Conservation (phyloP, 2,329 filamentous ascomycete genomes). For the Fusarium setosum region DNA sequence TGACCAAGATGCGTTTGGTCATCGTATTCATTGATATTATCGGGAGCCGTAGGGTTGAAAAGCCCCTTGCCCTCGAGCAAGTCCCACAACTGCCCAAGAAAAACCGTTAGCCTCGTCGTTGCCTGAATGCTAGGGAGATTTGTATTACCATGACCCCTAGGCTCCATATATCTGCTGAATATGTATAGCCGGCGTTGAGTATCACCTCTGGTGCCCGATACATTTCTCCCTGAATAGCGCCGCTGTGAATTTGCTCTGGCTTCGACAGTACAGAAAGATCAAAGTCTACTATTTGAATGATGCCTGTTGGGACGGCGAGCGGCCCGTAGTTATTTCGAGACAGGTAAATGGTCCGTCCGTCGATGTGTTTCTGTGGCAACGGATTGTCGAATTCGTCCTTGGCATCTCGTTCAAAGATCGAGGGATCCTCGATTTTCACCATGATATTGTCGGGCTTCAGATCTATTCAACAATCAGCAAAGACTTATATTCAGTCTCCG, state of each 20-base stretch:
- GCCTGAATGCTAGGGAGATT: rapidly evolving
- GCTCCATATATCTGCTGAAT: constrained; percentile 38
- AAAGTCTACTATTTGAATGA: constrained; percentile 36
- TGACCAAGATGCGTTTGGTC: constrained; percentile 12
- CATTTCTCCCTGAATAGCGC: constrained; percentile 25
- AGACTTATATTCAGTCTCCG: no score
- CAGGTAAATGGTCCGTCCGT: constrained; percentile 33
- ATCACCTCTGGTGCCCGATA: constrained; percentile 39
- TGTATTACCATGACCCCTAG: constrained; percentile 34
- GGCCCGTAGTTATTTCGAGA: constrained; percentile 38
- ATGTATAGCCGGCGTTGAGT: constrained; percentile 32
- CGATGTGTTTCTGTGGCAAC: constrained; percentile 29
- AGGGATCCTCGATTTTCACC: constrained; percentile 27
- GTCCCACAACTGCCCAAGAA: constrained; percentile 11
- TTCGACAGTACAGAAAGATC: constrained; percentile 12
- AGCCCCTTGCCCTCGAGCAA: constrained; percentile 16
- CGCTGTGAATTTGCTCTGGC: constrained; percentile 5
- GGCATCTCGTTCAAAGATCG: constrained; percentile 29
- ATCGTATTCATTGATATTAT: constrained; percentile 2
- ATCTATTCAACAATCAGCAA: not conserved
- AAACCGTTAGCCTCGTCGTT: not conserved
- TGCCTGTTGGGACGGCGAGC: constrained; percentile 20
- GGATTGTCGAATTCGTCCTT: constrained; percentile 34
- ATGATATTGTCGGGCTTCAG: constrained; percentile 39
- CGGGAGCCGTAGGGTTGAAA: not conserved